These are phyloP conservation scores for Umbelopsis sp. DNA, from an alignment of 192 early-diverging fungal genomes.

Conservation along the genomic window DNA sequence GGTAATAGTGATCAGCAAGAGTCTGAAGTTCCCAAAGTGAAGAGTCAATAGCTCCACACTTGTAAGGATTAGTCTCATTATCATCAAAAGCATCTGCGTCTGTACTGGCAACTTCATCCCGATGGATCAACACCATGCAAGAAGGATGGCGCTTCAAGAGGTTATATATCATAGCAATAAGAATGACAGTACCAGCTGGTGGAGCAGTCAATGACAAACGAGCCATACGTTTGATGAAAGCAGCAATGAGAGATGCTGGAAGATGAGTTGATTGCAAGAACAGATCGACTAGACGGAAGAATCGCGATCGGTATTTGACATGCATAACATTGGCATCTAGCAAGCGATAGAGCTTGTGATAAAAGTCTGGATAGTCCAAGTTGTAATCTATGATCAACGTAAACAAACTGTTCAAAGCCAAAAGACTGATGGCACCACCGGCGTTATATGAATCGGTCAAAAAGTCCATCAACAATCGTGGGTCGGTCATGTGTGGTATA, in stretches of 20 bases:
- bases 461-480: slow-evolving; percentile 88
- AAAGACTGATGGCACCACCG: slow-evolving; percentile 82
- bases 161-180: slow-evolving; percentile 93
- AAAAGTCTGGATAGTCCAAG: slow-evolving; percentile 98
- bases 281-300: slow-evolving; percentile 89
- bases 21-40: slow-evolving; percentile 96
- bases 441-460: slow-evolving; percentile 87
- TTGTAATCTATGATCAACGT: slow-evolving; percentile 95
- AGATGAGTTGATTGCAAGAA: slow-evolving; percentile 91
- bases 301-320: slow-evolving; percentile 93
- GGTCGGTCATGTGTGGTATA: slow-evolving; percentile 83
- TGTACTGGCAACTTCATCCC: slow-evolving; percentile 41
- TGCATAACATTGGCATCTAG: slow-evolving; percentile 90
- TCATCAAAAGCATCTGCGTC: slow-evolving; percentile 53
- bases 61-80: slow-evolving; percentile 73
- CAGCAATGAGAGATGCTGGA: slow-evolving; percentile 87
- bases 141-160: slow-evolving; percentile 89
- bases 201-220: slow-evolving; percentile 83
- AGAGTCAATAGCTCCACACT: slow-evolving; percentile 78
- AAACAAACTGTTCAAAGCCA: slow-evolving; percentile 95
- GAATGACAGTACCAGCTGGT: slow-evolving; percentile 80
- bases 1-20: slow-evolving; percentile 85
- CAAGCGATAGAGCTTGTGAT: slow-evolving; percentile 89
- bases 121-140: slow-evolving; percentile 88
- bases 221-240: slow-evolving; percentile 91